phyloP scores from a whole-genome alignment of 192 early-diverging fungal species.

The Anaeromyces robustus region DNA sequence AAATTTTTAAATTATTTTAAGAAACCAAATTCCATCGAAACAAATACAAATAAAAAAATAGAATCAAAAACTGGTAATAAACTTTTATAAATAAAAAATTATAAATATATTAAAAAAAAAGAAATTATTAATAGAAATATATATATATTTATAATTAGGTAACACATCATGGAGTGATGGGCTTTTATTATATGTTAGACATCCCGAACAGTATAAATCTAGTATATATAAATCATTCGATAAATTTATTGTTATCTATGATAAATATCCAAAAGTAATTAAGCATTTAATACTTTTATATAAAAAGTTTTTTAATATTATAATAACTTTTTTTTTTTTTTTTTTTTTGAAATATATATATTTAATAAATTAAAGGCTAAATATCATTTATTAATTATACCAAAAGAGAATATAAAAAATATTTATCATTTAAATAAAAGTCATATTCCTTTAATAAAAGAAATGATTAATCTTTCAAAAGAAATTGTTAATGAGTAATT shows the following conservation, averaged over 20 bases:
- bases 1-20: background rate
- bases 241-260: slow-evolving; percentile 25
- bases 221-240: background rate
- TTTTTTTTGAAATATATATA: background rate
- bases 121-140: too few species aligned
- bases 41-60: background rate
- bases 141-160: too few species aligned
- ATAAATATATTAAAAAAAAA: too few species aligned
- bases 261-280: slow-evolving; percentile 33
- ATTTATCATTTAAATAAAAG: slow-evolving; percentile 11
- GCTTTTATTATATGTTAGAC: background rate
- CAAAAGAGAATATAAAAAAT: slow-evolving; percentile 19
- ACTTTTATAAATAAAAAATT: too few species aligned
- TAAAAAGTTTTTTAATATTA: too few species aligned
- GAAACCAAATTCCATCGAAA: background rate
- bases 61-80: background rate
- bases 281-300: background rate
- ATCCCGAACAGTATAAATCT: background rate
- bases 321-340: background rate
- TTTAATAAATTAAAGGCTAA: slow-evolving; percentile 2
- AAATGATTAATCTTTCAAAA: background rate
- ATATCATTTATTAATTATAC: slow-evolving; percentile 31
- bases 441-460: slow-evolving; percentile 15
- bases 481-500: slow-evolving; percentile 7
- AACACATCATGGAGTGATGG: background rate